A percentile compares a stretch with the other conserved stretches of the same genome.
Conservation (phyloP, 352 stramenopile species). For the Thalassiosira oceanica region DNA sequence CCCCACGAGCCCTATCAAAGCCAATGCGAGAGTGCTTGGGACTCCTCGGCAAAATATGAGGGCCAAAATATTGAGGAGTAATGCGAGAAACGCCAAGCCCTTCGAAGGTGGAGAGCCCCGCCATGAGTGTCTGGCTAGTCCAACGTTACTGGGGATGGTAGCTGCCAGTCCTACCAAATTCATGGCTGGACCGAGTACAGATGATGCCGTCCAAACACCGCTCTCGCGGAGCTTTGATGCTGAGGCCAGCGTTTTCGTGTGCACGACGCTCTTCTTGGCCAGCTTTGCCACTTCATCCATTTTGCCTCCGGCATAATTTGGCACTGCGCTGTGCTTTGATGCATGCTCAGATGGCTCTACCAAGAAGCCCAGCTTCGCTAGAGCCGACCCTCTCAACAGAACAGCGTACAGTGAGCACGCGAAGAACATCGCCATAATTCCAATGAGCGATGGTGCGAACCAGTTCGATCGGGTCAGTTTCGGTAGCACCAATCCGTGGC, state of each 20-base stretch:
- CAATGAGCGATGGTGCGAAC: slow-evolving; percentile 51
- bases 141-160: slow-evolving; percentile 45
- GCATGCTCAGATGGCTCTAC: slow-evolving; percentile 39
- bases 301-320: slow-evolving; percentile 6
- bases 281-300: slow-evolving; percentile 49
- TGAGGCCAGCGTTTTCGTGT: slow-evolving; percentile 44
- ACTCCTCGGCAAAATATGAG: slow-evolving; percentile 56
- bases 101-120: slow-evolving; percentile 14
- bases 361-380: slow-evolving; percentile 41
- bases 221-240: slow-evolving; percentile 45
- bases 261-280: slow-evolving; percentile 46
- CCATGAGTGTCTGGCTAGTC: slow-evolving; percentile 33
- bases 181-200: slow-evolving; percentile 46
- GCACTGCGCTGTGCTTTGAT: too few species aligned
- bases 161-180: slow-evolving; percentile 50
- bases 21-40: slow-evolving; percentile 45
- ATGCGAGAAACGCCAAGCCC: slow-evolving; percentile 19
- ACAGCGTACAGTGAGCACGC: slow-evolving; percentile 53
- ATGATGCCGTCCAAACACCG: slow-evolving; percentile 63
- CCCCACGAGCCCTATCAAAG: slow-evolving; percentile 47
- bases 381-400: slow-evolving; percentile 58
- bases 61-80: slow-evolving; percentile 62
- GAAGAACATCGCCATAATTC: slow-evolving; percentile 51
- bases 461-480: slow-evolving; percentile 52
- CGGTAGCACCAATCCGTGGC: slow-evolving; percentile 27